Evolutionary conservation across 2,329 filamentous ascomycete species (phyloP), one percentile per base, ranked within the genome.

Genomic region (Ustulina deusta): DNA sequence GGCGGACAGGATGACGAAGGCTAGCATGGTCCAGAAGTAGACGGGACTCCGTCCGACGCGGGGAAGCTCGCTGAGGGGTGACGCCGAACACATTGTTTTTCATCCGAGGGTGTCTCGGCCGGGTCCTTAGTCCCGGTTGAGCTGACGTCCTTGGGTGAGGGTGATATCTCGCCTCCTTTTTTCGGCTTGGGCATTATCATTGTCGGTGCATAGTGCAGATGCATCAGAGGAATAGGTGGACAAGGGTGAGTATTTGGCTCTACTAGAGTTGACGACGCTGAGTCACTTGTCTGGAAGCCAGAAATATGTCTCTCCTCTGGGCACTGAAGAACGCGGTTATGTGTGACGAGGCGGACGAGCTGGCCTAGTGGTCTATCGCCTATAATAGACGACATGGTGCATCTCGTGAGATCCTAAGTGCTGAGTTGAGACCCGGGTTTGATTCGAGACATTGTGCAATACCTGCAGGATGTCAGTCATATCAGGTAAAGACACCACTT

Each of bases 1-100:
- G 17, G 93, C 84, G 6, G 85, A 87, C 11, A 93, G 78, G 68
- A 92, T 84, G 56, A 91, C 87, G 76, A 92, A 93, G 32, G 93
- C 80, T 65, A 86, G 85, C 80, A 93, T 90, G 10, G 90, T 90
- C 71, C 86, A 76, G 40, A 91, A 85, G 77, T 93, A 93, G 6
- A 90, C 86, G 0, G 87, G 87, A 72, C 90, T 92, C 6, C 91
- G 84, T 2, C 91, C 91, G 58, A 93, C 85, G 52, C 83, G 75
- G 0, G 90, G 89, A 25, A 93, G 87, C 78, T 93, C 91, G 56
- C 83, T 86, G 48, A 93, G 78, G 0, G 91, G 91, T 0, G 88
- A 88, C 79, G 66, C 60, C 72, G 69, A 51, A 74, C 70, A n/a
- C 71, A 70, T 15, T 73, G 71, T 40, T 72, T 68, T 1, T 72